These are phyloP conservation scores for Diaporthe sp. DNA, from an alignment of 2,329 filamentous ascomycete genomes.

Conservation along the genomic window DNA sequence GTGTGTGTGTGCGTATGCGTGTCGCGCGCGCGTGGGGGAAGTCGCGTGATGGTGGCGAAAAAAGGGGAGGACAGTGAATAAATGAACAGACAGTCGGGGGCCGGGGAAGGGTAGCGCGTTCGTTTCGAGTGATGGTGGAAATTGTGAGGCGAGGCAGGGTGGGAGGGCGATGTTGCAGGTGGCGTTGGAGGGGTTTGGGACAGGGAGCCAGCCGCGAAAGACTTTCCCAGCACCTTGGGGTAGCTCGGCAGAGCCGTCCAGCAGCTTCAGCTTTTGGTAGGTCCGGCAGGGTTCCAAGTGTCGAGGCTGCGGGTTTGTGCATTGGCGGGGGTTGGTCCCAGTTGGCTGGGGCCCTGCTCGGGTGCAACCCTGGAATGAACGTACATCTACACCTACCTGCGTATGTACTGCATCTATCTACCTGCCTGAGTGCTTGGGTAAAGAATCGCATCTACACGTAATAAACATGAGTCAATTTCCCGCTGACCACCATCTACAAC, in stretches of 20 bases:
- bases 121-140: slow-evolving; percentile 21
- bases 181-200: slow-evolving; percentile 19
- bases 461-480: neutral
- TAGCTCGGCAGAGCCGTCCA: slow-evolving; percentile 8
- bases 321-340: neutral
- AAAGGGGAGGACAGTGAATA: neutral
- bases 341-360: neutral
- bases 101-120: neutral
- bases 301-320: neutral
- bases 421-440: too few relatives aligned
- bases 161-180: slow-evolving; percentile 27
- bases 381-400: neutral
- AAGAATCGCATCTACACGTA: neutral
- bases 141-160: slow-evolving; percentile 2
- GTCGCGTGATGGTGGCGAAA: slow-evolving; percentile 7
- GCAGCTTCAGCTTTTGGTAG: slow-evolving; percentile 7
- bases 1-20: neutral
- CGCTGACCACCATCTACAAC: neutral
- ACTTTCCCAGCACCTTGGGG: slow-evolving; percentile 12
- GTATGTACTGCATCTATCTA: neutral
- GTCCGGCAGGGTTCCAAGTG: neutral
- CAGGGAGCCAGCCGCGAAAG: slow-evolving; percentile 3
- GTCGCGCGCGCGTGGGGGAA: neutral
- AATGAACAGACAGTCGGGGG: neutral
- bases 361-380: slow-evolving; percentile 5